Evolutionary conservation across 305 asterid species (phyloP).

Genomic region (Nicotiana rustica): DNA sequence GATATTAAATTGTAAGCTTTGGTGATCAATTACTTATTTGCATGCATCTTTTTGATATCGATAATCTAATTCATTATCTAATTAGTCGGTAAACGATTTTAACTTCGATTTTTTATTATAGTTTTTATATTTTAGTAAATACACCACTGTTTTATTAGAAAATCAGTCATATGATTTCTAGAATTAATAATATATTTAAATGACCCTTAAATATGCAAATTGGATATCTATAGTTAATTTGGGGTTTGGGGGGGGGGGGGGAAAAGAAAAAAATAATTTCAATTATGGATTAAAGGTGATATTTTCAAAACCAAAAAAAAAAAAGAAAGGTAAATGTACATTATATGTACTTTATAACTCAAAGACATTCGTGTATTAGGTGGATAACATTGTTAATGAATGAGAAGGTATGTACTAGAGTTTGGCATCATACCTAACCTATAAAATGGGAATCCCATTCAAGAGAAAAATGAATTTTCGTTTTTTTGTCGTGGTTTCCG

Average conservation of each 20-base stretch:
- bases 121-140: neutral
- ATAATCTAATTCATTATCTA: no score
- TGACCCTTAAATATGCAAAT: no score
- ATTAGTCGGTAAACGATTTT: neutral
- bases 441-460: constrained; percentile 23
- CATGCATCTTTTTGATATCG: neutral
- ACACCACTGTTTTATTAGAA: neutral
- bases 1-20: no score
- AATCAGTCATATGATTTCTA: neutral
- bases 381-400: constrained; percentile 13
- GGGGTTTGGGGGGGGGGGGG: no score
- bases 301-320: no score
- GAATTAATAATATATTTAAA: neutral
- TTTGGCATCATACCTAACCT: constrained; percentile 22
- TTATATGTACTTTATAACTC: neutral
- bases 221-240: no score
- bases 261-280: no score
- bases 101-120: neutral
- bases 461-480: no score
- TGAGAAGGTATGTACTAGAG: neutral
- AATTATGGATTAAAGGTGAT: no score
- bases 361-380: neutral
- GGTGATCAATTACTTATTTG: neutral
- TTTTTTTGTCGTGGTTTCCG: no score
- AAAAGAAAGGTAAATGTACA: neutral